Evolutionary conservation across 2,329 filamentous ascomycete genomes (phyloP), one percentile per base, ranked within the genome.

Genomic region (Diaporthe destruens): DNA sequence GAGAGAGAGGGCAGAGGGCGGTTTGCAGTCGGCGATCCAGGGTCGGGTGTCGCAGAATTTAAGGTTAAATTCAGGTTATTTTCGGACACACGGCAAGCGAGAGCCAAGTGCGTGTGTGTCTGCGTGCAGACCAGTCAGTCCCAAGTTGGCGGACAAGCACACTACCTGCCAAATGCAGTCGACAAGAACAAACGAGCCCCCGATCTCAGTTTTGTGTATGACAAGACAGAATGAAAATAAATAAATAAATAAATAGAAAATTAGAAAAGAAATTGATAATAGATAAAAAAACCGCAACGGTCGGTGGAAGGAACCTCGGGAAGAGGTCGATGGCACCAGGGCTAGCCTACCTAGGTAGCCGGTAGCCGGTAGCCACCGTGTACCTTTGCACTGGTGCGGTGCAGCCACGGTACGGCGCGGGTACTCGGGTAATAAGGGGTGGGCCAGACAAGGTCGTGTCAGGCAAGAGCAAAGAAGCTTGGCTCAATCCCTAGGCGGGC

Each of bases 41-140:
- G 61, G 61, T 51, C 67, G 67, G 42, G 67, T 70, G 67, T 70
- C 55, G 67, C 67, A 70, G 47, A 53, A 61, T 70, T 70, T 70
- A 70, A 70, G 67, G 67, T 70, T 70, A 70, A 70, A 61, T 44
- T 44, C 42, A 55, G 36, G 55, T 70, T 70, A 70, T 70, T 70
- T 70, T 70, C 67, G 67, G 67, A 70, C 61, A 65, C 61, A 65
- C 61, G 29, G 44, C 61, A 51, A 49, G 44, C 61, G 44, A 65
- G 59, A 18, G 34, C 14, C 18, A 18, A 65, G 20, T 51, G 61
- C 5, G 3, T 18, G 61, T 36, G 39, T 63, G 42, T 65, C 44
- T 47, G 59, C n/a, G 59, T 34, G 61, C 44, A 47, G 42, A 51
- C 61, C 23, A 47, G 57, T 18, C 39, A 32, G 57, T 39, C 25